phyloP scores from a whole-genome alignment of 306 rosid species.

The Trifolium repens region DNA sequence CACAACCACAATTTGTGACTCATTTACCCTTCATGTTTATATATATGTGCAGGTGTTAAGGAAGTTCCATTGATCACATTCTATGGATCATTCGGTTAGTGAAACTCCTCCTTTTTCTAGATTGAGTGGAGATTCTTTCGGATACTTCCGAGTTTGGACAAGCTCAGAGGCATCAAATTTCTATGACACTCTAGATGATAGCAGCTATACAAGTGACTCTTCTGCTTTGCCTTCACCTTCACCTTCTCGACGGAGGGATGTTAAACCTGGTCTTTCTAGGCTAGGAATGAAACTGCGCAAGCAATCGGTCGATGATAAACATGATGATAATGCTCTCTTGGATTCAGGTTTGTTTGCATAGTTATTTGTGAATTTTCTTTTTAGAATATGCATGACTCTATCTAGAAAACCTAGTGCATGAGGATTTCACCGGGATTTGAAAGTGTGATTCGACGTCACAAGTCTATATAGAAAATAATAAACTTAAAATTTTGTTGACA shows the following conservation, averaged over 20 bases:
- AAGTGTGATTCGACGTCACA: not conserved
- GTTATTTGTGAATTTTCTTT: not conserved
- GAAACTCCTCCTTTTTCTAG: constrained; percentile 44
- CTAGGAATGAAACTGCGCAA: constrained; percentile 56
- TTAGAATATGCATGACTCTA: not conserved
- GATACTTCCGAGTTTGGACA: constrained; percentile 49
- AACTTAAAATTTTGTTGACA: constrained; percentile 16
- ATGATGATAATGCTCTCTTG: constrained; percentile 52
- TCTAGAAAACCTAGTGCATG: not conserved
- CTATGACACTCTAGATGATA: constrained; percentile 67
- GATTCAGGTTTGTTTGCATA: constrained; percentile 62
- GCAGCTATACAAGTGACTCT: constrained; percentile 65
- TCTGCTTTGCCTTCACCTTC: constrained; percentile 54
- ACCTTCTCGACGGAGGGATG: constrained; percentile 61
- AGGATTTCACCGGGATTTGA: not conserved
- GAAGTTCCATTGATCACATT: constrained; percentile 26
- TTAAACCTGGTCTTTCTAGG: constrained; percentile 54
- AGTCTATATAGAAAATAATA: not conserved
- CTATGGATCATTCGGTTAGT: constrained; percentile 61
- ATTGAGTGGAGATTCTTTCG: constrained; percentile 64
- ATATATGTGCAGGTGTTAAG: too few relatives aligned
- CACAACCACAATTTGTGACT: too few relatives aligned
- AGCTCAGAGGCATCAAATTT: constrained; percentile 72
- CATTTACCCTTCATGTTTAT: too few relatives aligned
- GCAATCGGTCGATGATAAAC: constrained; percentile 44